Percentiles rank a stretch among this genome's conserved stretches.
These are phyloP conservation scores for Auricularia cornea DNA, from an alignment of 768 basidiomycete genomes.

Conservation along the genomic window DNA sequence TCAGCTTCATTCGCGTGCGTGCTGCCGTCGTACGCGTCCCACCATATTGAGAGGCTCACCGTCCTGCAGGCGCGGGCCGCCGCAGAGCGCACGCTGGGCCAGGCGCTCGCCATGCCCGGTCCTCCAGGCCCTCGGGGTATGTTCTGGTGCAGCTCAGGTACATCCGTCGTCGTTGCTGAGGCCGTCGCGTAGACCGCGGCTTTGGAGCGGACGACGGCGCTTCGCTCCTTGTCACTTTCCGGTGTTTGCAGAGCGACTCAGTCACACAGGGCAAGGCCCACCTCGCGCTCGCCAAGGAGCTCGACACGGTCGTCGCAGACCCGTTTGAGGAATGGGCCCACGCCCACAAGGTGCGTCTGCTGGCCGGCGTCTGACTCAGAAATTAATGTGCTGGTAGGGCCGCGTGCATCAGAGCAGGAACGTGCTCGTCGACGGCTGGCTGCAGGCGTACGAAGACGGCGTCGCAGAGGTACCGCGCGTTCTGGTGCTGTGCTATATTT, in stretches of 20 bases:
- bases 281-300: conserved; percentile 60
- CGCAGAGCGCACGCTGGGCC: conserved; percentile 61
- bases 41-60: background rate
- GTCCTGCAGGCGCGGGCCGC: conserved; percentile 56
- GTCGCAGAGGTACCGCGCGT: conserved; percentile 50
- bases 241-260: conserved; percentile 70
- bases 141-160: background rate
- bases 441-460: conserved; percentile 61
- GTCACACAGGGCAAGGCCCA: conserved; percentile 66
- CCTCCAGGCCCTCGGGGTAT: conserved; percentile 44
- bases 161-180: conserved; percentile 11
- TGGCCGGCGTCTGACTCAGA: conserved; percentile 2
- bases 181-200: conserved; percentile 40
- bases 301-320: conserved; percentile 64
- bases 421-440: conserved; percentile 55
- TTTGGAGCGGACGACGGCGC: conserved; percentile 81
- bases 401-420: conserved; percentile 51
- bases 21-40: background rate
- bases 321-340: conserved; percentile 78
- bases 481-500: background rate
- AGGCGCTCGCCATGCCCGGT: conserved; percentile 43
- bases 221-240: conserved; percentile 69
- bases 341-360: conserved; percentile 49
- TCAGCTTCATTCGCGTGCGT: conserved; percentile 72
- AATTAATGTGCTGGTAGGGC: conserved; percentile 32